Evolutionary conservation across 2,329 filamentous ascomycete species (phyloP).

Genomic region (Rutstroemia sp.): DNA sequence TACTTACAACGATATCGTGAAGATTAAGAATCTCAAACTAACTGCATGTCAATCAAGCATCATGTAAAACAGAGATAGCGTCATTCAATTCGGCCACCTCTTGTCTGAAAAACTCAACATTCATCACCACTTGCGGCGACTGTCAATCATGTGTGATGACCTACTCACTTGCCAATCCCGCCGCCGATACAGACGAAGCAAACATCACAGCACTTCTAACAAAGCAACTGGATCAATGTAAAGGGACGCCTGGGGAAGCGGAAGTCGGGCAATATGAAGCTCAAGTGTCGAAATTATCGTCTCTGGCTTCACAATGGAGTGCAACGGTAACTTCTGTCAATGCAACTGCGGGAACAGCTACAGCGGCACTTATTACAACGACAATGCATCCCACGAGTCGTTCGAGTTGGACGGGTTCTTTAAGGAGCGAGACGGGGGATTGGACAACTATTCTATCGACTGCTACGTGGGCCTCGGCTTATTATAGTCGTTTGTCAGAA

Average conservation of each 20-base stretch:
- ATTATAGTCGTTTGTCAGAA: constrained; percentile 7
- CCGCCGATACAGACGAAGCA: neutral
- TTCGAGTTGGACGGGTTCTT: neutral
- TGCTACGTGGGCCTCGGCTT: constrained; percentile 9
- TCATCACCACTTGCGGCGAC: constrained; percentile 19
- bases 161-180: constrained; percentile 17
- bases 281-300: constrained; percentile 17
- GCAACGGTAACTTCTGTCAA: neutral
- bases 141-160: constrained; percentile 21
- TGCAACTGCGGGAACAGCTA: neutral
- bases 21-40: neutral
- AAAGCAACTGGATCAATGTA: constrained; percentile 17
- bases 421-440: neutral
- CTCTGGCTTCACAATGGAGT: constrained; percentile 2
- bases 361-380: neutral
- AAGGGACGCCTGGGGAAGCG: constrained; percentile 8
- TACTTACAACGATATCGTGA: neutral
- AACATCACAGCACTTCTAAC: constrained; percentile 3
- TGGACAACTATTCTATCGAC: constrained; percentile 8
- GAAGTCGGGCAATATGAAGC: constrained; percentile 16
- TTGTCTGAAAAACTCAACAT: constrained; percentile 19
- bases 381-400: neutral
- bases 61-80: constrained; percentile 16
- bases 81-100: constrained; percentile 14
- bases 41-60: constrained; percentile 11